Percentiles rank a stretch among this genome's conserved stretches.
Conservation (phyloP, 2,329 filamentous ascomycete genomes). For the Trichoderma aggressivum region DNA sequence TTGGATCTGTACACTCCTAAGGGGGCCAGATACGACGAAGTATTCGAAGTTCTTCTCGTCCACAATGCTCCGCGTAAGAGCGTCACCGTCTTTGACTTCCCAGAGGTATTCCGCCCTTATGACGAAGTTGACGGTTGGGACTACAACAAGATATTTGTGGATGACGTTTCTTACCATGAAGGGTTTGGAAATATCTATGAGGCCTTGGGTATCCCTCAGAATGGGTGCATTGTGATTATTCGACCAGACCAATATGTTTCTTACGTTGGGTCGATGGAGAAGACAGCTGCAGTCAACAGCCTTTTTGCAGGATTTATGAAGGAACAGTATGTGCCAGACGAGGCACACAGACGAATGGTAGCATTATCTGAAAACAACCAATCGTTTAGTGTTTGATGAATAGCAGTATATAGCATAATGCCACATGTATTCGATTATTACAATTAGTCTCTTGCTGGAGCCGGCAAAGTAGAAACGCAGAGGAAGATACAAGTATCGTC, state of each 20-base stretch:
- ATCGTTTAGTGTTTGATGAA: neutral
- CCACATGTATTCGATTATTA: neutral
- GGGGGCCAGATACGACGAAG: neutral
- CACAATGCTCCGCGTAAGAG: neutral
- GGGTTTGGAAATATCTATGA: neutral
- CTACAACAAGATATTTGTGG: conserved; percentile 3
- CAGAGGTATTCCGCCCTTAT: neutral
- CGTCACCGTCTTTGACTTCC: neutral
- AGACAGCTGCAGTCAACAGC: neutral
- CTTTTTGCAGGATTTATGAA: neutral
- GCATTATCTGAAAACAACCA: neutral
- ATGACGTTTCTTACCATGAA: neutral
- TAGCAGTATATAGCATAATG: neutral
- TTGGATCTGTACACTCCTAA: neutral
- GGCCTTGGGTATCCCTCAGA: neutral
- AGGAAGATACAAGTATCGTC: neutral
- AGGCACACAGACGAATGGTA: neutral
- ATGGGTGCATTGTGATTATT: neutral
- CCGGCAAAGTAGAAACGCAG: neutral
- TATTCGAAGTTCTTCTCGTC: neutral
- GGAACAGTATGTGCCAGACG: neutral
- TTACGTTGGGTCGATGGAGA: neutral
- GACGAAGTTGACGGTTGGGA: neutral
- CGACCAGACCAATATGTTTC: neutral
- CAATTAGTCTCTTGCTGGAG: neutral